These are phyloP conservation scores for Pseudogymnoascus sp. DNA, from an alignment of 2,329 filamentous ascomycete genomes.

Conservation along the genomic window DNA sequence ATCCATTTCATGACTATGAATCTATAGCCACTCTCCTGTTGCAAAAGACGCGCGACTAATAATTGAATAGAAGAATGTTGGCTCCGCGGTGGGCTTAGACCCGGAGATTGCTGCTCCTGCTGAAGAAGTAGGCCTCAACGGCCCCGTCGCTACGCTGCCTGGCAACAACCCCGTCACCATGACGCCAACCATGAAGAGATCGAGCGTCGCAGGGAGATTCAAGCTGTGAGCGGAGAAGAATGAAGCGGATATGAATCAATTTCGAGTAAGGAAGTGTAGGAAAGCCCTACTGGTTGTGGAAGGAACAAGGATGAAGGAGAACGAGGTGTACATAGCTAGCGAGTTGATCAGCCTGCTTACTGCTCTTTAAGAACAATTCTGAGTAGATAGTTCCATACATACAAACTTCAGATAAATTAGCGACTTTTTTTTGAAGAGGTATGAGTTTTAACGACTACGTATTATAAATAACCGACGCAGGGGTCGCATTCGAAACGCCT, in stretches of 20 bases:
- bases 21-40: neutral
- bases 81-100: neutral
- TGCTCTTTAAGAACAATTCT: neutral
- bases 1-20: neutral
- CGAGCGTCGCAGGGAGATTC: neutral
- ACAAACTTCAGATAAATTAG: neutral
- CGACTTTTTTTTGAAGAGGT: constrained; percentile 9
- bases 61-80: neutral
- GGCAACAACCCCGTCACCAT: constrained; percentile 11
- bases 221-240: neutral
- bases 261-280: neutral
- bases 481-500: neutral
- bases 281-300: neutral
- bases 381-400: neutral
- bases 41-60: neutral
- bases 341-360: neutral
- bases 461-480: neutral
- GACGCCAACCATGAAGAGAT: neutral
- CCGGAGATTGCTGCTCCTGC: constrained; percentile 5
- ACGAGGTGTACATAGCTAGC: neutral
- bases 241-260: neutral
- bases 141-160: constrained; percentile 10
- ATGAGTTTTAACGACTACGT: neutral
- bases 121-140: constrained; percentile 13
- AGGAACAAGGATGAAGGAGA: neutral